Evolutionary conservation across 225 moss, liverwort and hornwort genomes (phyloP), one percentile per base, ranked within the genome.

Genomic region (Climacium dendroides): DNA sequence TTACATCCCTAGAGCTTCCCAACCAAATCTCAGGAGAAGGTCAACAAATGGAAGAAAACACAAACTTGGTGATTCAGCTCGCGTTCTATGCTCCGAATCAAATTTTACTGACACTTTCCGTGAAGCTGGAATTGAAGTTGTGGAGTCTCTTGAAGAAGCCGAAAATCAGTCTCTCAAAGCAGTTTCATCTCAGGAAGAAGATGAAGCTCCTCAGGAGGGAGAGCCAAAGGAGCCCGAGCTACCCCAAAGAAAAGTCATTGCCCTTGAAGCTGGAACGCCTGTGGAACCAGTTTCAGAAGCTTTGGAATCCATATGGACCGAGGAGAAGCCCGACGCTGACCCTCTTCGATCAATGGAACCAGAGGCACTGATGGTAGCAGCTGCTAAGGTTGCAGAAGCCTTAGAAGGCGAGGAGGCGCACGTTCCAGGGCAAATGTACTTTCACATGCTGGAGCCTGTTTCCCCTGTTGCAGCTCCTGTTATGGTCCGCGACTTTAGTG

Each of bases 381-480:
- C 94, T 45, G 89, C 92, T 13, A 91, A 83, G 86, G 90, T 92
- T 9, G 85, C 94, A 19, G 89, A 90, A 34, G 94, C 94, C 35
- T 37, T 92, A 34, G 92, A 94, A 67, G 88, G 61, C 62, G 91
- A 90, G 77, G 90, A 89, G 30, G 76, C 69, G 22, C 90, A 92
- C 53, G 74, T 88, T 32, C 86, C 89, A 37, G 92, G 93, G 16
- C 90, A 92, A 81, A 83, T 93, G 62, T 93, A 93, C 71, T 93
- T 92, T 32, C 93, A 93, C 61, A 90, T 92, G 93, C 66, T 92
- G 83, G 93, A 93, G 86, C 92, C 92, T 26, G 93, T 90, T 19
- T 93, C 92, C 17, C 92, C 92, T 5, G 93, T 93, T 11, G 93
- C 92, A 55, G 93, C 92, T 35, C 90, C 93, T 29, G 93, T 93